A percentile compares a stretch with the other conserved stretches of the same genome.
Conservation (phyloP, 176 grass and related monocot genomes). For the Phyllostachys edulis region DNA sequence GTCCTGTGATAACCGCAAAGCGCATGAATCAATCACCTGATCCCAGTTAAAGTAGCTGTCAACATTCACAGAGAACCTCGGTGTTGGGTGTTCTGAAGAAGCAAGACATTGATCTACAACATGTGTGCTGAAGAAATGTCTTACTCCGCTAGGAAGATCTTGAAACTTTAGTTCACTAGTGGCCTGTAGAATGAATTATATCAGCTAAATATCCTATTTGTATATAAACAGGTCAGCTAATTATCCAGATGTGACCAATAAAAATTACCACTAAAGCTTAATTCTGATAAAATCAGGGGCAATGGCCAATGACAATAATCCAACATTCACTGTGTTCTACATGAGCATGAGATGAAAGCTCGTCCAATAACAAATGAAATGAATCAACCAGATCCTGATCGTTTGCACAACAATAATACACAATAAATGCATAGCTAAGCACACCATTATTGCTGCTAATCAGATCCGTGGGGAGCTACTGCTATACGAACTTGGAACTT, state of each 20-base stretch:
- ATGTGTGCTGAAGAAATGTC: constrained; percentile 71
- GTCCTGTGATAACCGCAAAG: constrained; percentile 62
- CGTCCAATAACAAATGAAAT: not conserved
- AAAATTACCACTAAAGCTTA: not conserved
- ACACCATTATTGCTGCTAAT: not conserved
- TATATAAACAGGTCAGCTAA: constrained; percentile 30
- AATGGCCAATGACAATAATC: constrained; percentile 8
- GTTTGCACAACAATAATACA: not conserved
- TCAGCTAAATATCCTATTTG: constrained; percentile 30
- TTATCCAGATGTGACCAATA: not conserved
- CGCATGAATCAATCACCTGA: constrained; percentile 68
- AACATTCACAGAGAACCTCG: constrained; percentile 73
- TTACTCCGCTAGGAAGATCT: constrained; percentile 83
- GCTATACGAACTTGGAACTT: not conserved
- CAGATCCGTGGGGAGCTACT: not conserved
- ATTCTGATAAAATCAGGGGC: not conserved
- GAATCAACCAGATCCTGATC: not conserved
- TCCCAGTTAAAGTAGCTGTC: constrained; percentile 65
- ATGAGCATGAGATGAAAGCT: constrained; percentile 23
- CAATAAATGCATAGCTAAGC: constrained; percentile 5
- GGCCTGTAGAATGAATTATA: constrained; percentile 53
- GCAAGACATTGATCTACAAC: constrained; percentile 50
- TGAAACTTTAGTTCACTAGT: constrained; percentile 75
- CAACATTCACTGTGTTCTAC: constrained; percentile 1
- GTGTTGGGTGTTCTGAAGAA: constrained; percentile 60